Base-by-base conservation (phyloP, 2,329 filamentous ascomycete species). In the Pseudohalonectria lignicola region DNA sequence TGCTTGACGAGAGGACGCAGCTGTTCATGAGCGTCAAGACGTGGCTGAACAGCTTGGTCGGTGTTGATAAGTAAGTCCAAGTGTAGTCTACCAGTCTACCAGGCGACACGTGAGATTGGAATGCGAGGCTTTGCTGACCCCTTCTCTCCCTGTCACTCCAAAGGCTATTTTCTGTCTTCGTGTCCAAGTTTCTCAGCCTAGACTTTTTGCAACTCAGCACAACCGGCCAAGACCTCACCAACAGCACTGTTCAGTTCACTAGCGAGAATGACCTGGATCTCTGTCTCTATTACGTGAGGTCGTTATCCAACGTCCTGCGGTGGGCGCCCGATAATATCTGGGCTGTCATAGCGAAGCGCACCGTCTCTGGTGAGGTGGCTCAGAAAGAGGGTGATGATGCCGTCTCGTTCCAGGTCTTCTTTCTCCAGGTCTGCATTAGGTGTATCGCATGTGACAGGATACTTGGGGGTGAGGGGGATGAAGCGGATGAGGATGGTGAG, bases 221-320 rank as follows among this genome's bases (percentile, higher is more conserved):
- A 46, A 16, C 55, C 51, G 23, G 52, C 47, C 6, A 67, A 74
- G 41, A 62, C 59, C n/a, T n/a, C n/a, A 31, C 33, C 17, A 21
- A 31, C 0, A 38, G 31, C 18, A 38, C 19, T 7, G 18, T 38
- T 26, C 15, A 31, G 5, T 19, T 38, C 21, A 12, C 18, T 3
- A 63, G 67, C 32, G 68, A 76, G 6, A 77, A 86, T 44, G 83
- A 93, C 46, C 67, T 87, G 7, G 81, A 83, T 43, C 71, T 87
- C 40, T 86, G 79, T 43, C 62, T 85, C 3, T 93, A 94, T 55
- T 82, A 90, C 49, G 61, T 95, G 16, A 75, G 76, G 37, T 82
- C 82, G 2, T 56, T 94, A 2, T 78, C 78, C 5, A 82, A 86
- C 46, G 70, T 93, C 19, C 61, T 94, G 13, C 68, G 73, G 19